Conservation (phyloP, 164 flowering plant species). For the Warburgia ugandensis region DNA sequence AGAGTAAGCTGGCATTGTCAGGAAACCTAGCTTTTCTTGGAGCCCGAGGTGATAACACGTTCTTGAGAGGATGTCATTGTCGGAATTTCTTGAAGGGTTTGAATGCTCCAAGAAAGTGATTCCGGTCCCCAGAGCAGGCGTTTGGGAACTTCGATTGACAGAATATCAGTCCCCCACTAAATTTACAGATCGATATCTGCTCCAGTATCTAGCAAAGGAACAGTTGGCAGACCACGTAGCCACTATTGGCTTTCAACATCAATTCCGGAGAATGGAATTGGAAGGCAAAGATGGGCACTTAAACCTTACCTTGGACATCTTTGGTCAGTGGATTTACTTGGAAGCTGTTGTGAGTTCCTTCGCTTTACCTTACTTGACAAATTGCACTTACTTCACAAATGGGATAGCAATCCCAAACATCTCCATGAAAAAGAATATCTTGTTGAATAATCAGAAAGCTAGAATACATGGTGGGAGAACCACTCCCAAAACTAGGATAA, state of each 20-base stretch:
- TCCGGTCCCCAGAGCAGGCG: not conserved
- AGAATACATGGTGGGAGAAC: slow-evolving; percentile 14
- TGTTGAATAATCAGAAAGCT: too few relatives aligned
- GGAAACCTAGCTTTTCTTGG: not conserved
- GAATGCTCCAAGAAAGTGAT: slow-evolving; percentile 9
- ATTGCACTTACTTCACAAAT: too few relatives aligned
- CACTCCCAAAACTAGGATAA: slow-evolving; percentile 4
- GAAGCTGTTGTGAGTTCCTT: too few relatives aligned
- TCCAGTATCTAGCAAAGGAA: not conserved
- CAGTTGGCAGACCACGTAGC: slow-evolving; percentile 6
- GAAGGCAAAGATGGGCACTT: slow-evolving; percentile 13
- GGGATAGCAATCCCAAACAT: too few relatives aligned
- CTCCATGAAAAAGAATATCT: too few relatives aligned
- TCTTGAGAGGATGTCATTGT: slow-evolving; percentile 15
- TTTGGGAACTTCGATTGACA: not conserved
- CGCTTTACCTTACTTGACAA: too few relatives aligned
- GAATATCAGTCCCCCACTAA: not conserved
- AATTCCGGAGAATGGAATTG: slow-evolving; percentile 15
- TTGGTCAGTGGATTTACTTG: too few relatives aligned
- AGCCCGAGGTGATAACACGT: slow-evolving; percentile 5
- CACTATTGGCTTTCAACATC: slow-evolving; percentile 9
- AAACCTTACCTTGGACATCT: too few relatives aligned
- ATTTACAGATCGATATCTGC: too few relatives aligned
- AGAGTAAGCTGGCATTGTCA: slow-evolving; percentile 1
- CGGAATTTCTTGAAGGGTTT: slow-evolving; percentile 8